Evolutionary conservation across 192 early-diverging fungal genomes (phyloP), one percentile per base, ranked within the genome.

Genomic region (Phlyctochytrium bullatum): DNA sequence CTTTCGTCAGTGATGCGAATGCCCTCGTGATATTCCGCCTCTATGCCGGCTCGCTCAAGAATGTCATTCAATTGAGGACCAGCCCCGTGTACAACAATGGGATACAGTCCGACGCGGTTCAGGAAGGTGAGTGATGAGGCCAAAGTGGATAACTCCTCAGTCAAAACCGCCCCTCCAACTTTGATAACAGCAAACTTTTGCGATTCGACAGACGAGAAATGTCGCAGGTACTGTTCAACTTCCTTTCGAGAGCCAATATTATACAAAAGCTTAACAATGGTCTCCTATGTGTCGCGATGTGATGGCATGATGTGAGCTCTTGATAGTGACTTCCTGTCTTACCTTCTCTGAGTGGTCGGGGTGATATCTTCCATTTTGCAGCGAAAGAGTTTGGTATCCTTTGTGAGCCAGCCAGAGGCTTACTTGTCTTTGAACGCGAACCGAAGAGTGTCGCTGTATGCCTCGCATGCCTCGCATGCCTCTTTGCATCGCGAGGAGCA

Each of bases 181-280:
- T 99, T 99, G 84, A 99, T 97, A 36, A 99, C 95, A 4, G 97
- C 97, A 80, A 99, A 99, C 82, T 98, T 96, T 84, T 99, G 97
- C 25, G 92, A 94, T 78, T 98, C 95, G 52, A 98, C 97, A 0
- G 92, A 93, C 0, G 94, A 92, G 74, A 99, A 99, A 69, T 95
- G 93, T 33, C 91, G 87, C 60, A 99, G 86, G 65, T 99, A 99
- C 83, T 97, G 95, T 74, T 99, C 95, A 24, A 98, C 96, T 71
- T 99, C 97, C 80, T 95, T 96, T 74, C 93, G 93, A 12, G 95
- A 98, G 34, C 96, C 97, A 79, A 99, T 98, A 78, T 98, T 99
- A 83, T 99, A 98, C 31, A 99, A 83, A 3, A 84, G 72, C 63
- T 84, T 84, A 31, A 84, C 74, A 35, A 84, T 84, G n/a, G 82